phyloP scores from a whole-genome alignment of 345 rosid species.

The Viola odorata region DNA sequence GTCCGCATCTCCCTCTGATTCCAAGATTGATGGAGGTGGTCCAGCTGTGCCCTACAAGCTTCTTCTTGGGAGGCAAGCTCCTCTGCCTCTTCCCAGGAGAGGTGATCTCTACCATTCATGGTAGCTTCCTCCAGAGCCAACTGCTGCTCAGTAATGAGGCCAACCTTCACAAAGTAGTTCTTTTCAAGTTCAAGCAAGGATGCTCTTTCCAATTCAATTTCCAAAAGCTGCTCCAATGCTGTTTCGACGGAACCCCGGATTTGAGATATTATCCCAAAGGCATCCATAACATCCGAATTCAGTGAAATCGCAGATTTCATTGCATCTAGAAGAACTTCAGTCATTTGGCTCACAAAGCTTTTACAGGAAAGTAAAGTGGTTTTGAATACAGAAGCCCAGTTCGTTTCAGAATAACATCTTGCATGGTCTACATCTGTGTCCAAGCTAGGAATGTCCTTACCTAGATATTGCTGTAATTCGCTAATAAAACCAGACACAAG shows the following conservation, averaged over 20 bases:
- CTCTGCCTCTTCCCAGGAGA: constrained; percentile 98
- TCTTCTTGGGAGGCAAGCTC: constrained; percentile 95
- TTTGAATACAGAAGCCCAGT: constrained; percentile 57
- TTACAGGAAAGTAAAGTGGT: constrained; percentile 48
- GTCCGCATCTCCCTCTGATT: constrained; percentile 59
- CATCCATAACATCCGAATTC: constrained; percentile 75
- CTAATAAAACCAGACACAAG: constrained; percentile 49
- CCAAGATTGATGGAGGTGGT: constrained; percentile 80
- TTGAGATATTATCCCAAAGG: constrained; percentile 75
- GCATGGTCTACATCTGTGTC: constrained; percentile 26
- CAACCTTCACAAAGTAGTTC: constrained; percentile 75
- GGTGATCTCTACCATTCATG: constrained; percentile 75
- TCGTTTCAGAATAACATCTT: constrained; percentile 36
- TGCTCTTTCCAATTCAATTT: constrained; percentile 66
- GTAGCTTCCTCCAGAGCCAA: constrained; percentile 86
- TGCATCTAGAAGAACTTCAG: constrained; percentile 58
- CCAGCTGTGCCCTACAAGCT: constrained; percentile 82
- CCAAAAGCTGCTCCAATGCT: constrained; percentile 69
- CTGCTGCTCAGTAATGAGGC: constrained; percentile 74
- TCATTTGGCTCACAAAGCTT: constrained; percentile 56
- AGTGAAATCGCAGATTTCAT: constrained; percentile 58
- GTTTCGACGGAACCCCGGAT: constrained; percentile 69
- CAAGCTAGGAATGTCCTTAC: constrained; percentile 27
- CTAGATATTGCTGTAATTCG: constrained; percentile 48
- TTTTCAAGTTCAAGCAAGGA: constrained; percentile 76